Evolutionary conservation across 345 rosid genomes (phyloP).

Genomic region (Corymbia maculata): DNA sequence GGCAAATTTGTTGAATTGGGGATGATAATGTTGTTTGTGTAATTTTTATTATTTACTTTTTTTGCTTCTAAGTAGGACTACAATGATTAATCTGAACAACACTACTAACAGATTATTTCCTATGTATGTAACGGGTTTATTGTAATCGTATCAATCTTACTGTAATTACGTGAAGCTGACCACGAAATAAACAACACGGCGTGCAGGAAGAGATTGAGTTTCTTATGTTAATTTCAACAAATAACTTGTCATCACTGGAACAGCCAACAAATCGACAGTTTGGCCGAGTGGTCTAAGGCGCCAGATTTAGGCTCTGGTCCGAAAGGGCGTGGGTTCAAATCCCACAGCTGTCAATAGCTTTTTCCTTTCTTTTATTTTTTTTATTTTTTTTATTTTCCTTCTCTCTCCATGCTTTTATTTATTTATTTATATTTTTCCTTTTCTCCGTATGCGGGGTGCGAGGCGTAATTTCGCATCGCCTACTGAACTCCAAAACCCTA

Average conservation of each 20-base stretch:
- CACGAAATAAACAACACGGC: neutral
- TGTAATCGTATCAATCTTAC: neutral
- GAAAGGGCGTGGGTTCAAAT: slow-evolving; percentile 99
- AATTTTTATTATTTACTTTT: no score
- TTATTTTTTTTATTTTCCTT: neutral
- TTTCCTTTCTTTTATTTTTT: neutral
- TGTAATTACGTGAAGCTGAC: neutral
- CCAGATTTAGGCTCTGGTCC: slow-evolving; percentile 99
- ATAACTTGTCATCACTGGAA: no score
- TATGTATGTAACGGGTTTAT: neutral
- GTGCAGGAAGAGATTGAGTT: neutral
- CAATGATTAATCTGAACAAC: neutral
- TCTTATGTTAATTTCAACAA: no score
- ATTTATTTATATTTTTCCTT: neutral
- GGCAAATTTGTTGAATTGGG: neutral
- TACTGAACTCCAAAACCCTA: neutral
- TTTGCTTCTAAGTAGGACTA: neutral
- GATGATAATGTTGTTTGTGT: neutral
- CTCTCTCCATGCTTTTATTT: no score
- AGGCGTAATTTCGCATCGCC: neutral
- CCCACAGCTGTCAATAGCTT: slow-evolving; percentile 74
- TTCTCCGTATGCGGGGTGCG: neutral
- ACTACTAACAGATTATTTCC: no score
- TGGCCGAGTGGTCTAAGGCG: slow-evolving; percentile 99
- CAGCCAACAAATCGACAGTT: slow-evolving; percentile 35